Percentiles rank a stretch among this genome's conserved stretches.
These are phyloP conservation scores for Cicer arietinum DNA, from an alignment of 306 rosid species.

Conservation along the genomic window DNA sequence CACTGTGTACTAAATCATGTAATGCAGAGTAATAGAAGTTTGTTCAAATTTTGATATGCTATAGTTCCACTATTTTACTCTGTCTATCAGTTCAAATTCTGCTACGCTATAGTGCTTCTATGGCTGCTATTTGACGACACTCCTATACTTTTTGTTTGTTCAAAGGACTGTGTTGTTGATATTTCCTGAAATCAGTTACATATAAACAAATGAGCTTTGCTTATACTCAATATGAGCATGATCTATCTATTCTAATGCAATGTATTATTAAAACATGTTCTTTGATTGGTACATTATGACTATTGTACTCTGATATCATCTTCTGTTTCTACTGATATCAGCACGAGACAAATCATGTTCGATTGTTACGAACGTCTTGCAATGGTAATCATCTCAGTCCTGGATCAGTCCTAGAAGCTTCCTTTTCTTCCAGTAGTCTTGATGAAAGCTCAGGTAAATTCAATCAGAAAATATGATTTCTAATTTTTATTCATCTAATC, in stretches of 20 bases:
- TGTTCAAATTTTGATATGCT: no score
- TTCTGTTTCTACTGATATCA: conserved; percentile 41
- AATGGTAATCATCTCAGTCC: conserved; percentile 66
- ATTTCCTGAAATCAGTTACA: not conserved
- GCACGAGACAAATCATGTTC: conserved; percentile 45
- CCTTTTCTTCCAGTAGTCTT: conserved; percentile 80
- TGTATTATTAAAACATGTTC: not conserved
- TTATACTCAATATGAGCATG: not conserved
- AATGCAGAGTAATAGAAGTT: no score
- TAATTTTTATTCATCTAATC: not conserved
- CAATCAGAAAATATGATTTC: not conserved
- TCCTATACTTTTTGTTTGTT: no score
- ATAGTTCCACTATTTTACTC: no score
- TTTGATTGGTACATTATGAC: conserved; percentile 8
- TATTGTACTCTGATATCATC: conserved; percentile 28
- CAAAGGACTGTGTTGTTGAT: no score
- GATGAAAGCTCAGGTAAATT: conserved; percentile 76
- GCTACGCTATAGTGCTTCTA: no score
- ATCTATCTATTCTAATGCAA: not conserved
- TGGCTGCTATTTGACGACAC: no score
- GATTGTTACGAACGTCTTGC: conserved; percentile 43
- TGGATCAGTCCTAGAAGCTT: conserved; percentile 81
- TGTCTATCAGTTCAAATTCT: no score
- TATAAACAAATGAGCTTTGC: not conserved
- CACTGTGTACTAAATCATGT: no score